Evolutionary conservation across 495 filamentous ascomycete species (phyloP).

Genomic region (Xylaria acuta): DNA sequence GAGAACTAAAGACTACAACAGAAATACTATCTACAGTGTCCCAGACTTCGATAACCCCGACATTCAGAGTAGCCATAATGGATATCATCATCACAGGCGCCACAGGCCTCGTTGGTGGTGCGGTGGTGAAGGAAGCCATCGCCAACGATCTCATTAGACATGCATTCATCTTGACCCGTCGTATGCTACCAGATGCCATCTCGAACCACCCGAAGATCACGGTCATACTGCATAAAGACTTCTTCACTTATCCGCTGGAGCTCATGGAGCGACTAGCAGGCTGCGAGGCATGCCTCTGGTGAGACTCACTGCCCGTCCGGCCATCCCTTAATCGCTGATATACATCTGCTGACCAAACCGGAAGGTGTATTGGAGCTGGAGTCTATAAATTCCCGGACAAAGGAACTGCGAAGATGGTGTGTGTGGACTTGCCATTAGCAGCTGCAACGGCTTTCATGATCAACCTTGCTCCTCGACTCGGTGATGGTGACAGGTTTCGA

Average conservation of each 20-base stretch:
- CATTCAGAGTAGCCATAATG: not conserved
- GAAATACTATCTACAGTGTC: not conserved
- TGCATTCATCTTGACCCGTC: conserved; percentile 55
- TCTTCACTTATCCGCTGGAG: conserved; percentile 47
- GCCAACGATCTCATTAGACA: conserved; percentile 53
- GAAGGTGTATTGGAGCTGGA: conserved; percentile 43
- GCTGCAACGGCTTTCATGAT: conserved; percentile 49
- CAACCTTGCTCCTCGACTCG: conserved; percentile 31
- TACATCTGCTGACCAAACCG: conserved; percentile 5
- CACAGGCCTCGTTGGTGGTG: conserved; percentile 59
- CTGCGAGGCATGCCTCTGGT: conserved; percentile 62
- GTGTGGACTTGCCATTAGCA: conserved; percentile 52
- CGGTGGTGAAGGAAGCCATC: conserved; percentile 56
- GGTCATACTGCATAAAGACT: conserved; percentile 54
- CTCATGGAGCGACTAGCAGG: conserved; percentile 51
- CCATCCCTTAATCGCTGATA: not conserved
- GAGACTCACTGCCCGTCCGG: conserved; percentile 15
- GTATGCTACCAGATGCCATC: conserved; percentile 39
- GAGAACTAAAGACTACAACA: not conserved
- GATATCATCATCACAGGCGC: conserved; percentile 44
- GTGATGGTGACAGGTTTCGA: conserved; percentile 48
- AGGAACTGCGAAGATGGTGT: conserved; percentile 42
- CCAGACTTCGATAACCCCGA: not conserved
- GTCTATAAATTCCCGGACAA: conserved; percentile 39
- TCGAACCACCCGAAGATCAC: conserved; percentile 49